Evolutionary conservation across 768 basidiomycete species (phyloP).

Genomic region (Cystofilobasidium macerans): DNA sequence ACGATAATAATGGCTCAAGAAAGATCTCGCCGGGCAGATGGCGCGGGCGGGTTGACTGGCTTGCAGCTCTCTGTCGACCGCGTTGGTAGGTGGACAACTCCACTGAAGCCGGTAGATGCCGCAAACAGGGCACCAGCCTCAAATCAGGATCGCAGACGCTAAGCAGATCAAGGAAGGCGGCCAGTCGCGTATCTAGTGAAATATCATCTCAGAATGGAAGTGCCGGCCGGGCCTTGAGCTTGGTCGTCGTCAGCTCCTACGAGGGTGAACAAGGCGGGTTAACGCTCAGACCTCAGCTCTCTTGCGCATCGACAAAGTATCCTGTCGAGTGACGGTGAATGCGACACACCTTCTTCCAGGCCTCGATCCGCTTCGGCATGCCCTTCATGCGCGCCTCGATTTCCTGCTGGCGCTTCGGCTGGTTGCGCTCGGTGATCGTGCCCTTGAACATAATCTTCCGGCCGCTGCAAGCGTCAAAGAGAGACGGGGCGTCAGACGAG

Average conservation of each 20-base stretch:
- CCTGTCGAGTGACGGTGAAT: background rate
- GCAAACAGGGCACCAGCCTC: too few relatives aligned
- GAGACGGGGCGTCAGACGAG: background rate
- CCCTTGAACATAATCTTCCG: conserved; percentile 11
- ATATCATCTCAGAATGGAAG: background rate
- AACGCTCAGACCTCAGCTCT: too few relatives aligned
- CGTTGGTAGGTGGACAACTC: background rate
- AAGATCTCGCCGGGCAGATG: too few relatives aligned
- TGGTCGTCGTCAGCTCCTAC: background rate
- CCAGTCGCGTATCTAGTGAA: background rate
- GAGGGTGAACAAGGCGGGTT: background rate
- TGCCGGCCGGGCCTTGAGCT: background rate
- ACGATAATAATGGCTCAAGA: too few relatives aligned
- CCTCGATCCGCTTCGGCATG: conserved; percentile 16
- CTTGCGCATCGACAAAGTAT: too few relatives aligned
- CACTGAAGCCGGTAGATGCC: background rate
- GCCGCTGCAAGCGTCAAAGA: background rate
- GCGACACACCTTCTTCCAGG: conserved; percentile 19
- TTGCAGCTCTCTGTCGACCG: background rate
- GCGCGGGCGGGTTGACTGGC: too few relatives aligned
- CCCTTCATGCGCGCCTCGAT: conserved; percentile 2
- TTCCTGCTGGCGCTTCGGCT: background rate
- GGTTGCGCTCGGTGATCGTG: background rate
- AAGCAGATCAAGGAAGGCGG: background rate
- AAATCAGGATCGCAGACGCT: too few relatives aligned